These are phyloP conservation scores for Auxenochlorella protothecoides DNA, from an alignment of 139 green algal species.

Conservation along the genomic window DNA sequence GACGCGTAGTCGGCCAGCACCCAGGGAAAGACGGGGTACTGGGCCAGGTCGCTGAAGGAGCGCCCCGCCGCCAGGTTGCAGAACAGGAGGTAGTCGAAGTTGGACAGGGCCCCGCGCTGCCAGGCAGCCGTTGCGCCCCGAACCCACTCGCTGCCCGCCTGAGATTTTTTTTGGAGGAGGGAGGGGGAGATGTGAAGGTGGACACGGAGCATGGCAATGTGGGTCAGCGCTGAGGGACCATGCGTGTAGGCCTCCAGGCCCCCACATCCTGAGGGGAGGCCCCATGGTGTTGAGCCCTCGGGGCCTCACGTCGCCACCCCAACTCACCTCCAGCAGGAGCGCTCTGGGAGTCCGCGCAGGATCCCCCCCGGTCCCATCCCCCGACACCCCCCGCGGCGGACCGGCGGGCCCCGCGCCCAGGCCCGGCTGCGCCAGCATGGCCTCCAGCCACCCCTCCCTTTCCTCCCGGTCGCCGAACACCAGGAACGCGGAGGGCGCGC, in stretches of 20 bases:
- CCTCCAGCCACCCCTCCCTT: constrained; percentile 29
- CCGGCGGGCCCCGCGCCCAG: constrained; percentile 29
- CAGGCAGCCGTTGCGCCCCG: constrained; percentile 57
- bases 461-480: constrained; percentile 44
- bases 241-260: too few relatives aligned
- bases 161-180: too few relatives aligned
- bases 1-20: constrained; percentile 77
- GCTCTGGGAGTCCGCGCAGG: constrained; percentile 19
- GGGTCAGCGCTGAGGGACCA: too few relatives aligned
- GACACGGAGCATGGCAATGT: too few relatives aligned
- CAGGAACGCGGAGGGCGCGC: constrained; percentile 66
- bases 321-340: constrained; percentile 37
- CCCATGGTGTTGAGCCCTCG: neutral
- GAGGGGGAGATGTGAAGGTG: too few relatives aligned
- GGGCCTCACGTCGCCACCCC: neutral
- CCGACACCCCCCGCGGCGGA: too few relatives aligned
- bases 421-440: constrained; percentile 26
- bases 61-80: constrained; percentile 76
- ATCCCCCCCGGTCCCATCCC: constrained; percentile 3
- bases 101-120: constrained; percentile 52
- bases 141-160: constrained; percentile 28
- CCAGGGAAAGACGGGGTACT: constrained; percentile 83
- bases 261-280: neutral
- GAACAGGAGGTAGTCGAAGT: constrained; percentile 84
- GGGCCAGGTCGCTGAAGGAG: constrained; percentile 76